These are phyloP conservation scores for Hypoxylon sp. DNA, from an alignment of 2,329 filamentous ascomycete species.

Conservation along the genomic window DNA sequence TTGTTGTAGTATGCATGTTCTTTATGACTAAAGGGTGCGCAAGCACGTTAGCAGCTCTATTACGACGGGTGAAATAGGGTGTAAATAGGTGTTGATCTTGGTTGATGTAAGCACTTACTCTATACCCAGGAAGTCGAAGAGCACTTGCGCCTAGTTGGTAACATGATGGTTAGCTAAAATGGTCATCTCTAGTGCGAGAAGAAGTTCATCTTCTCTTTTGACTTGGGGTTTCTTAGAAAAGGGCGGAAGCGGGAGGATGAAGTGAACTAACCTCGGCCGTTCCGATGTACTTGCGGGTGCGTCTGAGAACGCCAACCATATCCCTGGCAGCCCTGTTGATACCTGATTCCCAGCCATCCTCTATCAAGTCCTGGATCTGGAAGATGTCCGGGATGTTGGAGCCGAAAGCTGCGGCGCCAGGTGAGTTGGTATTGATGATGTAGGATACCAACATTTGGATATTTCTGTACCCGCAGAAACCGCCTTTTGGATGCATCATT, in stretches of 20 bases:
- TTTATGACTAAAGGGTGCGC: slow-evolving; percentile 66
- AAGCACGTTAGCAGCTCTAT: neutral
- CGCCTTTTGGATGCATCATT: slow-evolving; percentile 65
- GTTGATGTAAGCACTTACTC: slow-evolving; percentile 1
- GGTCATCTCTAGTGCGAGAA: neutral
- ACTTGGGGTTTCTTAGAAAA: neutral
- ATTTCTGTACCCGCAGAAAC: slow-evolving; percentile 95
- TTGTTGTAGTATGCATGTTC: slow-evolving; percentile 70
- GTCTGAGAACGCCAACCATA: slow-evolving; percentile 88
- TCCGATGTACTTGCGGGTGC: slow-evolving; percentile 96
- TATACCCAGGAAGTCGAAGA: slow-evolving; percentile 6
- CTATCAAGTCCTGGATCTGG: slow-evolving; percentile 87
- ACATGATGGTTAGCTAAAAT: slow-evolving; percentile 11
- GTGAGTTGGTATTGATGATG: slow-evolving; percentile 71
- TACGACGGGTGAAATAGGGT: neutral
- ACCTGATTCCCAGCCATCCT: slow-evolving; percentile 87
- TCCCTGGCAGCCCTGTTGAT: slow-evolving; percentile 81
- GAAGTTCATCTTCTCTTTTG: neutral
- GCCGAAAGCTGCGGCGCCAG: slow-evolving; percentile 73
- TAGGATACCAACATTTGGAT: slow-evolving; percentile 93
- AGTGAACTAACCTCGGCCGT: slow-evolving; percentile 79
- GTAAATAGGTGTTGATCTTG: neutral
- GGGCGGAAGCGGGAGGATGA: neutral
- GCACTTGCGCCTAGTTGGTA: slow-evolving; percentile 18
- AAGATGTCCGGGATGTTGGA: slow-evolving; percentile 80